These are phyloP conservation scores for Epichloe sibirici DNA, from an alignment of 2,329 filamentous ascomycete species.

Conservation along the genomic window DNA sequence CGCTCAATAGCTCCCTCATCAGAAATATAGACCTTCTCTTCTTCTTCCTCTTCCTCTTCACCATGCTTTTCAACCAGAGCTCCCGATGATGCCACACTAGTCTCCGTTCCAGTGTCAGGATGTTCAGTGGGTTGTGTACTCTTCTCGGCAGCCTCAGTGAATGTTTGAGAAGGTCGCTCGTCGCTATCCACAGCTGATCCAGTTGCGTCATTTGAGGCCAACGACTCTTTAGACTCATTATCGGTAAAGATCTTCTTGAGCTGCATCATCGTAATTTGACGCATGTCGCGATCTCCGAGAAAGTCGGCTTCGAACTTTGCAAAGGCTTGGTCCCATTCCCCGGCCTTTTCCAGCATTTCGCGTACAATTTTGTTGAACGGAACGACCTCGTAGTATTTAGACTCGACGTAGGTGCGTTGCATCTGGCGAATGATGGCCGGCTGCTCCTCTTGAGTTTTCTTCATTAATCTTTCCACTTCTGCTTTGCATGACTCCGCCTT, in stretches of 20 bases:
- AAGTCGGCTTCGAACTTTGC: conserved; percentile 85
- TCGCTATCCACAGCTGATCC: conserved; percentile 40
- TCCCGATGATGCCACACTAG: conserved; percentile 17
- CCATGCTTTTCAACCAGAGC: conserved; percentile 7
- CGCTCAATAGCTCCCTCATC: conserved; percentile 29
- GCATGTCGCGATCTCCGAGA: conserved; percentile 93
- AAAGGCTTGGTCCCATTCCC: conserved; percentile 88
- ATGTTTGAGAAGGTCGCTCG: conserved; percentile 33
- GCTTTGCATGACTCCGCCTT: conserved; percentile 70
- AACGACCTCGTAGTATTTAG: conserved; percentile 93
- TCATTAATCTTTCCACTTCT: conserved; percentile 67
- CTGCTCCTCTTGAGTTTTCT: conserved; percentile 77
- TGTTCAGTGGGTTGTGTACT: conserved; percentile 30
- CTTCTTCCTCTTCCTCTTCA: conserved; percentile 13
- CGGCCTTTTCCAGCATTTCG: conserved; percentile 82
- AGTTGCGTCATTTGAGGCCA: conserved; percentile 56
- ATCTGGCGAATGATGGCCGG: conserved; percentile 60
- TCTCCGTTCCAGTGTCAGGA: conserved; percentile 22
- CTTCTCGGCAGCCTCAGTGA: conserved; percentile 35
- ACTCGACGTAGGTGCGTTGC: conserved; percentile 83
- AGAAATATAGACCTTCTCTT: conserved; percentile 18
- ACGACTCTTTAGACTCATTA: conserved; percentile 67
- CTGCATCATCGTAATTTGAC: conserved; percentile 81
- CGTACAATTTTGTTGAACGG: conserved; percentile 82
- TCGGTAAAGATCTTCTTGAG: conserved; percentile 92